phyloP scores from a whole-genome alignment of 75 land plant genomes.

The Chamaecyparis obtusa region DNA sequence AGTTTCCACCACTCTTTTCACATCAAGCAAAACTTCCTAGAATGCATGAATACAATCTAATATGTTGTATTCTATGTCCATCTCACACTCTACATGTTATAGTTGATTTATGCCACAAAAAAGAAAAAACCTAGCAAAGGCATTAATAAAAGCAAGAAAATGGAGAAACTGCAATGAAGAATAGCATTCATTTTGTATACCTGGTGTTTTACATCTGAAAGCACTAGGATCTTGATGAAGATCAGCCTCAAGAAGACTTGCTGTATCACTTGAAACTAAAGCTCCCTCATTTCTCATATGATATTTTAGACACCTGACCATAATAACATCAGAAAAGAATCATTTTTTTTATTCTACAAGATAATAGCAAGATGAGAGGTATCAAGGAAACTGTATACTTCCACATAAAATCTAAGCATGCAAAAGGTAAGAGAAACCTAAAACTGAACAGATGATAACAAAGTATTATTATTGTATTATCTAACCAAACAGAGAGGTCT shows the following conservation, averaged over 20 bases:
- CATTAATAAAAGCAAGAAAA: background rate
- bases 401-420: background rate
- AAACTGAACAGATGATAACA: background rate
- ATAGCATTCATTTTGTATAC: background rate
- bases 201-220: background rate
- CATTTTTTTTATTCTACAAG: too few relatives aligned
- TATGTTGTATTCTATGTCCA: background rate
- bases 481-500: too few relatives aligned
- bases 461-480: background rate
- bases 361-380: background rate
- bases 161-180: background rate
- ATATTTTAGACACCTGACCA: constrained; percentile 6
- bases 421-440: background rate
- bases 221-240: background rate
- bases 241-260: constrained; percentile 6
- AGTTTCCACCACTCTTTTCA: background rate
- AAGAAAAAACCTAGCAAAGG: background rate
- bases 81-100: background rate
- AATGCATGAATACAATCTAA: background rate
- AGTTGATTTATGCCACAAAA: background rate
- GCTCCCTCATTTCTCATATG: background rate
- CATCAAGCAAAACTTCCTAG: background rate
- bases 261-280: constrained; percentile 1
- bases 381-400: background rate
- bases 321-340: background rate